phyloP scores from a whole-genome alignment of 805 yeast species.

The Starmerella sirachaensis region DNA sequence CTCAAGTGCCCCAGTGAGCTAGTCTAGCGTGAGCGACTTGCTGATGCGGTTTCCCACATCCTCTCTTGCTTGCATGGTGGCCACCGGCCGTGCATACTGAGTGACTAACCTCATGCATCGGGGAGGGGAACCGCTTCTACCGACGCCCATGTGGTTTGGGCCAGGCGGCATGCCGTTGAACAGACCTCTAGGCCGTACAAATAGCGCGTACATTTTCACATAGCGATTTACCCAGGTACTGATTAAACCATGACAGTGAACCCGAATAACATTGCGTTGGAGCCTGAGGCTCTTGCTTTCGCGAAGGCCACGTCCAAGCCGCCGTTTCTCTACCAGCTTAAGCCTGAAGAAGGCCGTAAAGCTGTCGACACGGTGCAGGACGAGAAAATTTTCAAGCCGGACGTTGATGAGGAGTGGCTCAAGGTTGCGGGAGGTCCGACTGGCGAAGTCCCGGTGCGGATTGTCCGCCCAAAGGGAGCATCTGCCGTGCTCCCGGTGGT shows the following conservation, averaged over 20 bases:
- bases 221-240: neutral
- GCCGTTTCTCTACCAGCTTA: constrained; percentile 1
- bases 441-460: constrained; percentile 1
- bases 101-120: no score
- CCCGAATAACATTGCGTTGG: neutral
- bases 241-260: neutral
- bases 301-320: constrained; percentile 2
- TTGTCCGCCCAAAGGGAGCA: neutral
- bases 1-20: no score
- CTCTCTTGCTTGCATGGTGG: no score
- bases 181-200: no score
- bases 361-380: constrained; percentile 1
- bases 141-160: no score
- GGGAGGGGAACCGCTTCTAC: no score
- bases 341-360: neutral
- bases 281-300: neutral
- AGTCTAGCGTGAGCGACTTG: no score
- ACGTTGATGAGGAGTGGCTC: constrained; percentile 1
- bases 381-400: neutral
- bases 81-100: no score
- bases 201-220: no score
- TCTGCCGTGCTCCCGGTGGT: neutral
- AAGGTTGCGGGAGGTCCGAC: constrained; percentile 2
- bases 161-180: no score
- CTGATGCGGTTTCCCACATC: no score